phyloP scores from a whole-genome alignment of 345 rosid genomes.

The Populus deltoides region DNA sequence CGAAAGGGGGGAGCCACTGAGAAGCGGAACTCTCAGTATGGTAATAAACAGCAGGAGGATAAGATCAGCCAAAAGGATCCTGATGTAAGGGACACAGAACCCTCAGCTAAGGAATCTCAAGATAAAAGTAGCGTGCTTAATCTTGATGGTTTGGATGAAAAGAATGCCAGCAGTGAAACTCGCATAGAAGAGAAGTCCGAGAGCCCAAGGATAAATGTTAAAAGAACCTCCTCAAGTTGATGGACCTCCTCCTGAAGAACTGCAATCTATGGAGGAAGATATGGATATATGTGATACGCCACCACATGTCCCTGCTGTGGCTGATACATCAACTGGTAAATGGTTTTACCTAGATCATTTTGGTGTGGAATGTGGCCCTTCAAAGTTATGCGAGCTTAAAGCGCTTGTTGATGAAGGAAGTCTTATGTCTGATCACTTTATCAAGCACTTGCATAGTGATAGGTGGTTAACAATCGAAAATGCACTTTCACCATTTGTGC shows the following conservation, averaged over 20 bases:
- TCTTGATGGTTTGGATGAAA: slow-evolving; percentile 44
- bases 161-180: slow-evolving; percentile 50
- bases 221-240: slow-evolving; percentile 45
- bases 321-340: slow-evolving; percentile 65
- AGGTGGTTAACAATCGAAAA: slow-evolving; percentile 96
- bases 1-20: slow-evolving; percentile 58
- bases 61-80: slow-evolving; percentile 50
- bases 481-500: slow-evolving; percentile 78
- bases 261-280: slow-evolving; percentile 97
- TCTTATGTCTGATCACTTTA: slow-evolving; percentile 82
- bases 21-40: slow-evolving; percentile 53
- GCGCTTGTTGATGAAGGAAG: slow-evolving; percentile 75
- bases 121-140: slow-evolving; percentile 36
- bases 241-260: slow-evolving; percentile 60
- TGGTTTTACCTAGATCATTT: slow-evolving; percentile 93
- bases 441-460: slow-evolving; percentile 75
- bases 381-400: slow-evolving; percentile 75
- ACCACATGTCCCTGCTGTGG: slow-evolving; percentile 63
- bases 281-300: slow-evolving; percentile 98
- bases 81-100: slow-evolving; percentile 39
- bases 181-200: slow-evolving; percentile 48
- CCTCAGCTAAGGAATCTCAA: slow-evolving; percentile 54
- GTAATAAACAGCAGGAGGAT: slow-evolving; percentile 54
- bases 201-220: slow-evolving; percentile 39
- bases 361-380: slow-evolving; percentile 85